Conservation (phyloP, 306 rosid species). For the Castanopsis chinensis region DNA sequence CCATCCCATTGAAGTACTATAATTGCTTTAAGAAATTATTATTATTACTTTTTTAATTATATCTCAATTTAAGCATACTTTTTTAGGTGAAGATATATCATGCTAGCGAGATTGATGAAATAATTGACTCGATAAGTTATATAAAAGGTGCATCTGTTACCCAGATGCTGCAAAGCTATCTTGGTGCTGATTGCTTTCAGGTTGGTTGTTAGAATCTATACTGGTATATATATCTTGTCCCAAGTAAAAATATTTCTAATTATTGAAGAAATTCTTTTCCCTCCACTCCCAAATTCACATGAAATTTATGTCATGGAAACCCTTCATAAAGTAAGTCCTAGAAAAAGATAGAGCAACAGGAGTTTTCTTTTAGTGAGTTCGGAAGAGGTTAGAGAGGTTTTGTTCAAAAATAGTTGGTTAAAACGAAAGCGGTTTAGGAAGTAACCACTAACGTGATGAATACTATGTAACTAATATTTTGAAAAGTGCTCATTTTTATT, state of each 20-base stretch:
- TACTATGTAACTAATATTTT: not conserved
- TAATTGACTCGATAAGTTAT: slow-evolving; percentile 79
- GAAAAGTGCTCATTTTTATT: not conserved
- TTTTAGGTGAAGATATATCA: slow-evolving; percentile 87
- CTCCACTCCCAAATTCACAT: not conserved
- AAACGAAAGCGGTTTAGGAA: not conserved
- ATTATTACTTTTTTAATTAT: not conserved
- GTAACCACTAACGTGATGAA: not conserved
- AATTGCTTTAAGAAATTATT: not conserved
- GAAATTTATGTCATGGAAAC: not conserved
- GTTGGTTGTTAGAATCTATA: slow-evolving; percentile 37
- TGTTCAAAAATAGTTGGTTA: not conserved
- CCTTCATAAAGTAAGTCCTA: not conserved
- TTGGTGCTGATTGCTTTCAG: slow-evolving; percentile 90
- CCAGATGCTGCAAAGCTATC: slow-evolving; percentile 94
- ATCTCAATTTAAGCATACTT: slow-evolving; percentile 7
- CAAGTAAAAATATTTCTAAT: not conserved
- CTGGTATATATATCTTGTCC: not conserved
- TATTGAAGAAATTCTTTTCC: not conserved
- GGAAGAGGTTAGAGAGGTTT: not conserved
- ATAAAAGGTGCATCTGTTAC: slow-evolving; percentile 90
- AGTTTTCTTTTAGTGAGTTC: not conserved
- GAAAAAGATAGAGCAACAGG: not conserved
- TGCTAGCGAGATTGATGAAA: slow-evolving; percentile 84
- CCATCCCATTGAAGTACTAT: slow-evolving; percentile 87